Evolutionary conservation across 106 monocot genomes (phyloP), one percentile per base, ranked within the genome.

Genomic region (Alisma plantagoaquatica): DNA sequence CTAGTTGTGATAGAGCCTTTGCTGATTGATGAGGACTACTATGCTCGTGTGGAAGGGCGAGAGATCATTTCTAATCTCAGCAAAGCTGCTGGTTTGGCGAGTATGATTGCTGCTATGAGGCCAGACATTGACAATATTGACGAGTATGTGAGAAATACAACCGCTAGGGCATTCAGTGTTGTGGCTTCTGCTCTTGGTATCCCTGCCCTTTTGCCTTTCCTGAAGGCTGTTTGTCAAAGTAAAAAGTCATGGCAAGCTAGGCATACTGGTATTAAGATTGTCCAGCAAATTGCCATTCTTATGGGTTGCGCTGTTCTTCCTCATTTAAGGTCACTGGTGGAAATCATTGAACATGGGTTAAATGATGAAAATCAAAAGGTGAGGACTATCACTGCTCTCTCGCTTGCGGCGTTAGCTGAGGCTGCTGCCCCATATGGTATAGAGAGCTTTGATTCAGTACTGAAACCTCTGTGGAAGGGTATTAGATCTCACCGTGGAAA

Each of bases 221-320:
- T 94, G 58, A 94, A 94, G 43, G 94, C 94, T 64, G 94, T 94
- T 63, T 94, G 94, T 69, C 94, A 94, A 68, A 94, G 94, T 73
- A 94, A 94, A 74, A 94, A 94, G 69, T 88, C 88, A 1, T 94
- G 94, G 94, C 94, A 94, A 58, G 94, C 94, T 30, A 58, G 94
- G 53, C 94, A 94, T 33, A 94, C 94, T 23, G 94, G 94, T 64
- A 94, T 94, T 14, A 94, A 94, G 60, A 94, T 94, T 62, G 77
- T 81, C 31, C 94, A 94, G 62, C 94, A 94, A 65, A 94, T 94
- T 62, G 94, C 94, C 12, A 94, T 94, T 78, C 84, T 94, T 2
- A 94, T 94, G 94, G 94, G 94, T 25, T 94, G 87, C 81, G 94
- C 94, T 24, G 94, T 94, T 23, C 80, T 94, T 49, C 88, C 94